Evolutionary conservation across 176 grass and related monocot genomes (phyloP).

Genomic region (Paspalum notatum): DNA sequence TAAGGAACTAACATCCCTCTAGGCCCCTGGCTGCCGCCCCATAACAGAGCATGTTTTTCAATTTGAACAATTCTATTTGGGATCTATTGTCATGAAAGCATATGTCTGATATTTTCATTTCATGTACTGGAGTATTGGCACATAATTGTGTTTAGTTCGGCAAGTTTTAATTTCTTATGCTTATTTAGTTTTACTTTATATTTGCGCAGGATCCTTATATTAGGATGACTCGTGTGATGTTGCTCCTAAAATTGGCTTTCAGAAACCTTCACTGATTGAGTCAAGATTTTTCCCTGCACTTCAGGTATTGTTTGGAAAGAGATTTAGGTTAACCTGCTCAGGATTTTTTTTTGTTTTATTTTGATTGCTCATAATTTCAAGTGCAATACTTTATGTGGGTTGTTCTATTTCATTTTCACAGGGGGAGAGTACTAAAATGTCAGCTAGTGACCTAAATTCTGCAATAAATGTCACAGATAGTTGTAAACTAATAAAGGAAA

Average conservation of each 20-base stretch:
- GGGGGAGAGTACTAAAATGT: slow-evolving; percentile 96
- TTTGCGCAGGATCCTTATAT: slow-evolving; percentile 90
- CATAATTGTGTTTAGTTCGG: neutral
- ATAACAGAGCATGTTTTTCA: too few relatives aligned
- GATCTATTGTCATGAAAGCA: too few relatives aligned
- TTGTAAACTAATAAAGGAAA: slow-evolving; percentile 75
- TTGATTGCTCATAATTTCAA: neutral
- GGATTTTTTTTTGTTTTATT: neutral
- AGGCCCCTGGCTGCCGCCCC: too few relatives aligned
- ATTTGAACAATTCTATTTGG: too few relatives aligned
- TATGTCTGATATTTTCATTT: too few relatives aligned
- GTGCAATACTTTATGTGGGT: neutral
- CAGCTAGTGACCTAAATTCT: slow-evolving; percentile 90
- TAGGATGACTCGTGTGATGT: slow-evolving; percentile 94
- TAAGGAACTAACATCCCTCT: too few relatives aligned
- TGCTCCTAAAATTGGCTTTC: slow-evolving; percentile 81
- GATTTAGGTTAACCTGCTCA: slow-evolving; percentile 6
- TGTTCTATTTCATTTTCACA: slow-evolving; percentile 35
- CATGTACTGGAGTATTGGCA: too few relatives aligned
- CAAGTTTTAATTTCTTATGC: neutral
- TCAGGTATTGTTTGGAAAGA: slow-evolving; percentile 57
- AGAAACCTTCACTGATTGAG: slow-evolving; percentile 88
- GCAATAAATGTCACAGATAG: slow-evolving; percentile 92
- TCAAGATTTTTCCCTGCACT: slow-evolving; percentile 95
- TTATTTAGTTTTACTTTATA: neutral